These are phyloP conservation scores for Globisporangium solare DNA, from an alignment of 352 stramenopile genomes.

Conservation along the genomic window DNA sequence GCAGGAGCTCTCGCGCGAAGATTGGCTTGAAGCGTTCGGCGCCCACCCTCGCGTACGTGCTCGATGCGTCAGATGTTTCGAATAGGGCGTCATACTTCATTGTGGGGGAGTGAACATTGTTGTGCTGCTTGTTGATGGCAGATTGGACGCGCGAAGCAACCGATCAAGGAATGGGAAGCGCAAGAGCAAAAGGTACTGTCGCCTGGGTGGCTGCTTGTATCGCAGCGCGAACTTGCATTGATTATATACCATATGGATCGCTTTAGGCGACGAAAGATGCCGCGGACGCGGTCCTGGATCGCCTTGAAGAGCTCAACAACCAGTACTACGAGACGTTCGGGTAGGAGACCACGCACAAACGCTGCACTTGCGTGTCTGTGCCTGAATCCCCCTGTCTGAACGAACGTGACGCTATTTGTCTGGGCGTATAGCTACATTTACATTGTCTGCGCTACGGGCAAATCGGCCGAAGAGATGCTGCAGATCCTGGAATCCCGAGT, in stretches of 20 bases:
- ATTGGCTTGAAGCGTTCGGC: conserved; percentile 72
- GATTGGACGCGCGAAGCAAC: conserved; percentile 64
- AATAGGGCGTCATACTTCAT: neutral
- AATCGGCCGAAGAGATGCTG: conserved; percentile 74
- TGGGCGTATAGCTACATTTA: conserved; percentile 60
- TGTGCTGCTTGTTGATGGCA: conserved; percentile 5
- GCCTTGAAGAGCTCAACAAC: conserved; percentile 59
- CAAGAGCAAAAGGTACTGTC: conserved; percentile 60
- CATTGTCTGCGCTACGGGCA: conserved; percentile 78
- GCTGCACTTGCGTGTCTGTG: too few species aligned
- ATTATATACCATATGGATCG: neutral
- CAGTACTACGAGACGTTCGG: conserved; percentile 67
- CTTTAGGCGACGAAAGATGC: conserved; percentile 49
- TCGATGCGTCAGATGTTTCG: neutral
- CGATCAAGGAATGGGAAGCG: conserved; percentile 68
- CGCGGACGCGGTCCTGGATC: conserved; percentile 42
- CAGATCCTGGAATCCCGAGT: conserved; percentile 57
- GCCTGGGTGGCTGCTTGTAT: too few species aligned
- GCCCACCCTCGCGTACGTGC: conserved; percentile 49
- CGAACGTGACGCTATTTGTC: too few species aligned
- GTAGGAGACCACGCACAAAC: conserved; percentile 20
- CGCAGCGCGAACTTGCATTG: too few species aligned
- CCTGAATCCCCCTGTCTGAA: neutral
- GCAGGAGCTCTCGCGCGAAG: conserved; percentile 27
- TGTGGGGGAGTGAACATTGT: neutral